phyloP scores from a whole-genome alignment of 306 rosid genomes.

The Argentina anserina region DNA sequence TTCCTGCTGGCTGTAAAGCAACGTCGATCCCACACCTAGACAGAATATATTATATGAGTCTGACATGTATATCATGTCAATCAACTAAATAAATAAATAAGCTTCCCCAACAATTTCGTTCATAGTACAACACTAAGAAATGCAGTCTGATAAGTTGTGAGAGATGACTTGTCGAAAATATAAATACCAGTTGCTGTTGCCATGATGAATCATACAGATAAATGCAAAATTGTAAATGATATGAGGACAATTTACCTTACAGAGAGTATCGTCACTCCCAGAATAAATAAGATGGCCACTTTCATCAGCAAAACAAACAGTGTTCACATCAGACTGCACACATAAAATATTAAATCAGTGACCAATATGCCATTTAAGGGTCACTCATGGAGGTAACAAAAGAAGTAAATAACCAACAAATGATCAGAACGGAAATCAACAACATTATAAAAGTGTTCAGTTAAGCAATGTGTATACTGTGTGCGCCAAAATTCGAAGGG shows the following conservation, averaged over 20 bases:
- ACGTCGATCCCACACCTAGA: conserved; percentile 95
- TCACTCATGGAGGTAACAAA: neutral
- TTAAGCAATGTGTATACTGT: conserved; percentile 30
- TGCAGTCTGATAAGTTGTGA: neutral
- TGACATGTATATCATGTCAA: neutral
- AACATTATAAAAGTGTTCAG: neutral
- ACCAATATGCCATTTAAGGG: neutral
- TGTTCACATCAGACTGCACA: conserved; percentile 88
- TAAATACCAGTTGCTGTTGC: neutral
- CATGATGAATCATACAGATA: neutral
- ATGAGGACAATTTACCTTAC: conserved; percentile 53
- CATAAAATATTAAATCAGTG: conserved; percentile 24
- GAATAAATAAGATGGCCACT: conserved; percentile 88
- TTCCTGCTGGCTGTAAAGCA: conserved; percentile 58
- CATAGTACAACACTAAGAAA: neutral
- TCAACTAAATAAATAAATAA: neutral
- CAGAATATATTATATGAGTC: conserved; percentile 18
- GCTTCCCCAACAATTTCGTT: neutral
- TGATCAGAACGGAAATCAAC: neutral
- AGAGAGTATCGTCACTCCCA: conserved; percentile 85
- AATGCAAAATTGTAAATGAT: neutral
- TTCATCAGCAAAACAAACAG: conserved; percentile 93
- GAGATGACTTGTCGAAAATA: neutral
- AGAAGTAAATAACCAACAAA: neutral
- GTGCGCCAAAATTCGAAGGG: conserved; percentile 83